Percentiles rank a stretch among this genome's conserved stretches.
phyloP scores from a whole-genome alignment of 306 rosid genomes.

The Comarum palustre region DNA sequence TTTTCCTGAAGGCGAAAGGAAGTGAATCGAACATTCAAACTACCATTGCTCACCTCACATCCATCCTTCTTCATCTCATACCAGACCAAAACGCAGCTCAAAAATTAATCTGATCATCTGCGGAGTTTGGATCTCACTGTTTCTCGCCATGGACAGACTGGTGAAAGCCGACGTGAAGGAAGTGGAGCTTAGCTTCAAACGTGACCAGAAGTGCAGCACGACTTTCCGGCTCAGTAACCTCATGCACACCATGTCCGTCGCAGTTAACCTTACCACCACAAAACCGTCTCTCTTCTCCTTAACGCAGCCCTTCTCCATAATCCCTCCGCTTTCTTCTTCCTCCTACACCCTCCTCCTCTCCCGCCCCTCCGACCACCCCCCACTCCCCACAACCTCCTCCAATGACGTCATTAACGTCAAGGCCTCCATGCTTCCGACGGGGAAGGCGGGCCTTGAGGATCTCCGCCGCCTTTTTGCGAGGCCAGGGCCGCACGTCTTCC shows the following conservation, averaged over 20 bases:
- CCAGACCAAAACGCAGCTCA: background rate
- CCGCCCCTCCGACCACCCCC: conserved; percentile 44
- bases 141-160: conserved; percentile 67
- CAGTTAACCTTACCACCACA: conserved; percentile 70
- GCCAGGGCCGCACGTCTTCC: conserved; percentile 75
- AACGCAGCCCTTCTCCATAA: conserved; percentile 46
- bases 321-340: conserved; percentile 68
- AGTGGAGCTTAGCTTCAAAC: conserved; percentile 50
- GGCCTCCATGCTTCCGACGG: conserved; percentile 74
- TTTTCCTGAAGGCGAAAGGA: background rate
- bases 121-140: background rate
- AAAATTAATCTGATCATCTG: background rate
- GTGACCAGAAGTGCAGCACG: conserved; percentile 54
- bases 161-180: conserved; percentile 74
- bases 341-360: conserved; percentile 49
- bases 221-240: conserved; percentile 67
- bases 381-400: conserved; percentile 42
- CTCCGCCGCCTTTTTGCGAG: conserved; percentile 61
- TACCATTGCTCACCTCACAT: background rate
- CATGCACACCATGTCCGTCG: conserved; percentile 96
- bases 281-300: conserved; percentile 53
- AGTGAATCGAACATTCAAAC: background rate
- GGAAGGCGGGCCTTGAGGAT: conserved; percentile 58
- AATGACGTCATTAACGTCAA: conserved; percentile 55
- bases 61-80: background rate